These are phyloP conservation scores for Xylaria sp. DNA, from an alignment of 2,329 filamentous ascomycete genomes.

Conservation along the genomic window DNA sequence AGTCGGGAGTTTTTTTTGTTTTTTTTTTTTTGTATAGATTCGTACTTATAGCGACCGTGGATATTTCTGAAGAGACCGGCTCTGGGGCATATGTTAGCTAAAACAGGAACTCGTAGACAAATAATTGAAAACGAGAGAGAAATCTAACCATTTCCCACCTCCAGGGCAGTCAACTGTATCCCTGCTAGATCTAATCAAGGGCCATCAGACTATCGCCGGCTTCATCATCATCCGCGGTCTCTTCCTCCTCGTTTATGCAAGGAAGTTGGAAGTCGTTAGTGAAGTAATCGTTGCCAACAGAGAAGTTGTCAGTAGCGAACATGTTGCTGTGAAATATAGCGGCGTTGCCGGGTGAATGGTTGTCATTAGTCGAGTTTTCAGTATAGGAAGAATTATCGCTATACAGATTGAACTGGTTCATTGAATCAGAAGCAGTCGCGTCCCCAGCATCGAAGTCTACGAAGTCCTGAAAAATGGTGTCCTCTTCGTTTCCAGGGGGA, in stretches of 20 bases:
- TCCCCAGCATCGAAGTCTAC: neutral
- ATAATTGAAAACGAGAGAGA: too few relatives aligned
- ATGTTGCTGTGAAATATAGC: neutral
- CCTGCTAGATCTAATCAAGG: neutral
- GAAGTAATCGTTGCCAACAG: neutral
- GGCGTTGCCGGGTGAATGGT: neutral
- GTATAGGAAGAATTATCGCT: neutral
- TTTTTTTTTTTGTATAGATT: too few relatives aligned
- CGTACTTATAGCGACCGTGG: neutral
- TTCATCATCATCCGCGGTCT: neutral
- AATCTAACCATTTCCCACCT: neutral
- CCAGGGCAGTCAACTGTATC: neutral
- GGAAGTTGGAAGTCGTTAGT: too few relatives aligned
- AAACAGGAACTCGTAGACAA: neutral
- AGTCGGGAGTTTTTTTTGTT: neutral
- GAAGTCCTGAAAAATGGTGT: neutral
- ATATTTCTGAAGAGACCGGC: neutral
- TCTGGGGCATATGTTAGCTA: constrained; percentile 1
- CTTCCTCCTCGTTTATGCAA: neutral
- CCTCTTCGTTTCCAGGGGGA: neutral
- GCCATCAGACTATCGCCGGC: neutral
- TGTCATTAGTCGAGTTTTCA: neutral
- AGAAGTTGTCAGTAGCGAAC: neutral
- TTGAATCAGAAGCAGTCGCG: neutral
- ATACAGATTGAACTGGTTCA: neutral